Percentiles rank a stretch among this genome's conserved stretches.
Conservation (phyloP, 75 land plant genomes). For the Isoetes taiwanensis region DNA sequence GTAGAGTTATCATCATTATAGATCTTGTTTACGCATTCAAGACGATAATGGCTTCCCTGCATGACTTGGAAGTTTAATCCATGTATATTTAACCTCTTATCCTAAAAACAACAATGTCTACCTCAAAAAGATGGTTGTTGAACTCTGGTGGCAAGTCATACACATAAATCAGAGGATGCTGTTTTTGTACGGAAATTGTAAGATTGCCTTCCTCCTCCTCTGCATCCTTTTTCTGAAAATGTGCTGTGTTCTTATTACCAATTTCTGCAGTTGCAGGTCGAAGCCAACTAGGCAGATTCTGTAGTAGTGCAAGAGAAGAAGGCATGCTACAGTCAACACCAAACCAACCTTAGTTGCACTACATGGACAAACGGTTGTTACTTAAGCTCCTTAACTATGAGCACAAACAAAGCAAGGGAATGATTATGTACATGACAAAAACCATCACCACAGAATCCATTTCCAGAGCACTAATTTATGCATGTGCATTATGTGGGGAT, state of each 20-base stretch:
- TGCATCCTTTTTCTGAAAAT: too few species aligned
- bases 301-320: slow-evolving; percentile 31
- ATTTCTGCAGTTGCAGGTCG: slow-evolving; percentile 17
- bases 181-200: slow-evolving; percentile 40
- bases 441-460: slow-evolving; percentile 80
- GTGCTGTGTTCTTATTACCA: slow-evolving; percentile 13
- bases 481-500: slow-evolving; percentile 41
- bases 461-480: slow-evolving; percentile 72
- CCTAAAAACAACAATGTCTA: too few species aligned
- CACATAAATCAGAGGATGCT: slow-evolving; percentile 77
- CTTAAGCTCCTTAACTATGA: too few species aligned
- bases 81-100: too few species aligned
- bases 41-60: slow-evolving; percentile 75
- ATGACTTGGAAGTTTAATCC: too few species aligned
- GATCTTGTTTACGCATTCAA: slow-evolving; percentile 69
- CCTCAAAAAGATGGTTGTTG: slow-evolving; percentile 77
- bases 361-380: too few species aligned
- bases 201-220: slow-evolving; percentile 14
- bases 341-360: slow-evolving; percentile 74
- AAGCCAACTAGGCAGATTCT: slow-evolving; percentile 69
- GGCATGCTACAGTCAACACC: slow-evolving; percentile 86
- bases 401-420: too few species aligned
- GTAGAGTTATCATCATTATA: slow-evolving; percentile 47
- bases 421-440: slow-evolving; percentile 91
- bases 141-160: slow-evolving; percentile 94